Evolutionary conservation across 2,329 filamentous ascomycete species (phyloP).

Genomic region (Aureobasidium sp.): DNA sequence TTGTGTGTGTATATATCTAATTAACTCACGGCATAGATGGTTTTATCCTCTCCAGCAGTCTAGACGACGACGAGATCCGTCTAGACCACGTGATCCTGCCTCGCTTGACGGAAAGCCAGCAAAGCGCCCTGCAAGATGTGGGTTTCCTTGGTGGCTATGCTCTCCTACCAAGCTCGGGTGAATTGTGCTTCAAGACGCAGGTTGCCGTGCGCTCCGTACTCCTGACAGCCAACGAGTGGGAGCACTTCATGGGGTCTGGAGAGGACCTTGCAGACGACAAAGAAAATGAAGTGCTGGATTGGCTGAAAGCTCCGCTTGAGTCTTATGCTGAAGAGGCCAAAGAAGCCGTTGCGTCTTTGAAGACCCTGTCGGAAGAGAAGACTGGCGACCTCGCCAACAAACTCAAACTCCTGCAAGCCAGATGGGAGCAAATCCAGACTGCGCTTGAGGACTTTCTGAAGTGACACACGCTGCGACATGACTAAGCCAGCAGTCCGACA

Average conservation of each 20-base stretch:
- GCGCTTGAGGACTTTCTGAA: slow-evolving; percentile 19
- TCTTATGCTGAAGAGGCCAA: slow-evolving; percentile 8
- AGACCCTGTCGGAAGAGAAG: slow-evolving; percentile 4
- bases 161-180: slow-evolving; percentile 24
- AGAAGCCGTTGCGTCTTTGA: slow-evolving; percentile 14
- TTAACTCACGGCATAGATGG: slow-evolving; percentile 28
- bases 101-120: slow-evolving; percentile 27
- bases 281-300: slow-evolving; percentile 21
- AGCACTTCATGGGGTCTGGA: slow-evolving; percentile 31
- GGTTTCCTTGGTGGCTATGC: slow-evolving; percentile 36
- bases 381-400: slow-evolving; percentile 8
- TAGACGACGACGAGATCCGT: slow-evolving; percentile 33
- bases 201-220: slow-evolving; percentile 34
- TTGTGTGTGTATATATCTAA: background rate
- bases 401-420: slow-evolving; percentile 18
- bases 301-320: slow-evolving; percentile 21
- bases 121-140: slow-evolving; percentile 34
- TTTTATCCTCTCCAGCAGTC: slow-evolving; percentile 33
- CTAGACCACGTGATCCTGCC: slow-evolving; percentile 39
- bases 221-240: slow-evolving; percentile 32
- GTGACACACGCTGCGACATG: background rate
- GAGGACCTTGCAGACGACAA: slow-evolving; percentile 28
- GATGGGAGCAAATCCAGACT: slow-evolving; percentile 34
- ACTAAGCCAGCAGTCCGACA: background rate
- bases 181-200: slow-evolving; percentile 40